phyloP scores from a whole-genome alignment of 2,329 filamentous ascomycete genomes.

The Colletotrichum lupini region DNA sequence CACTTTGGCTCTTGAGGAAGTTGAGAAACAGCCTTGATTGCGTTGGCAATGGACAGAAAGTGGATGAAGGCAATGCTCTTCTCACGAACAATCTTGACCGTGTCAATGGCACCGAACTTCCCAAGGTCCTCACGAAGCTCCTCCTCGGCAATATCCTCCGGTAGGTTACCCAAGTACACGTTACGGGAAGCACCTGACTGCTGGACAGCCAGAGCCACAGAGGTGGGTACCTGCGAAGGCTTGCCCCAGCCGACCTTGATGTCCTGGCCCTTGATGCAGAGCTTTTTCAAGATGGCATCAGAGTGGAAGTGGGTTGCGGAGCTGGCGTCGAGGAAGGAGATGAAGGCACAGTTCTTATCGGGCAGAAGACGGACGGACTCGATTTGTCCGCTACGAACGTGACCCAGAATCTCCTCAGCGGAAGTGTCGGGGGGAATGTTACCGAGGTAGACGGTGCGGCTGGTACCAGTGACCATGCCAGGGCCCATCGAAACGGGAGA shows the following conservation, averaged over 20 bases:
- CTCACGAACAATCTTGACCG: conserved; percentile 96
- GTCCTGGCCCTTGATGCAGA: conserved; percentile 97
- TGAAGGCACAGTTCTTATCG: conserved; percentile 99
- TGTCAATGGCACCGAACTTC: conserved; percentile 97
- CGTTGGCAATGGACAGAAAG: conserved; percentile 96
- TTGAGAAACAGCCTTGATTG: conserved; percentile 97
- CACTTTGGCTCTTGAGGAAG: conserved; percentile 96
- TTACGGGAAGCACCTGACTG: conserved; percentile 97
- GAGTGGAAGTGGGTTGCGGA: conserved; percentile 99
- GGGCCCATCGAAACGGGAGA: conserved; percentile 81
- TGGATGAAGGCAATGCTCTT: conserved; percentile 99
- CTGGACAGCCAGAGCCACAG: conserved; percentile 95
- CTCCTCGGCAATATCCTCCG: conserved; percentile 90
- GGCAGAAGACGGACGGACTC: conserved; percentile 97
- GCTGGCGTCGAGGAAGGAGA: conserved; percentile 97
- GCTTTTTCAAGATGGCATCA: conserved; percentile 99
- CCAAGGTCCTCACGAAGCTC: conserved; percentile 94
- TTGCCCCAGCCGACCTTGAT: conserved; percentile 99
- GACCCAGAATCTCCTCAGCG: conserved; percentile 94
- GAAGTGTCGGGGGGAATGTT: conserved; percentile 99
- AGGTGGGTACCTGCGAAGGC: conserved; percentile 96
- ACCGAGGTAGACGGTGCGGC: conserved; percentile 95
- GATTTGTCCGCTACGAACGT: conserved; percentile 97
- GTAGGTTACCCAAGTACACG: conserved; percentile 93
- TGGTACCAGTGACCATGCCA: conserved; percentile 88